Conservation (phyloP, 805 yeast species). For the Metschnikowia cubensis region DNA sequence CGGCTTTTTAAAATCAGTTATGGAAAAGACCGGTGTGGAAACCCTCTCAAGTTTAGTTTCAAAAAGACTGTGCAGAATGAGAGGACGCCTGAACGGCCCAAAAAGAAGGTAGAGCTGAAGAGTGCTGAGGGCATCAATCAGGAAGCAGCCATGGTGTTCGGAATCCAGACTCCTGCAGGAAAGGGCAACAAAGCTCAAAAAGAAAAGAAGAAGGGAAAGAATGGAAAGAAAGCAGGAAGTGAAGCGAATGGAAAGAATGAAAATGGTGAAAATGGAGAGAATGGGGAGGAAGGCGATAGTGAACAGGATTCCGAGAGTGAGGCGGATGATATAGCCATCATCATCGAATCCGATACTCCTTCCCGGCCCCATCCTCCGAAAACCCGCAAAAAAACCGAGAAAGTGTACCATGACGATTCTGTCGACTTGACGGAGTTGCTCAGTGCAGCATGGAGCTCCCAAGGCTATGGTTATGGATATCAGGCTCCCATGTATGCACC, state of each 20-base stretch:
- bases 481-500: not conserved
- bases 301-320: conserved; percentile 21
- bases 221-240: too few relatives aligned
- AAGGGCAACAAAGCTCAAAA: not conserved
- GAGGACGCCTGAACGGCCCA: not conserved
- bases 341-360: conserved; percentile 29
- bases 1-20: conserved; percentile 54
- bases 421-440: conserved; percentile 9
- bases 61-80: conserved; percentile 35
- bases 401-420: conserved; percentile 9
- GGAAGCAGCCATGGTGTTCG: conserved; percentile 44
- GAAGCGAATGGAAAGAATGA: not conserved
- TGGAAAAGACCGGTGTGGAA: conserved; percentile 81
- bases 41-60: conserved; percentile 54
- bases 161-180: conserved; percentile 31
- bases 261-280: not conserved
- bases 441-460: conserved; percentile 10
- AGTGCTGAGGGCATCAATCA: conserved; percentile 16
- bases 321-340: conserved; percentile 32
- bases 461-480: not conserved
- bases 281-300: not conserved
- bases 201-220: not conserved
- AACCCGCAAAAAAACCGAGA: conserved; percentile 6
- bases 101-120: not conserved
- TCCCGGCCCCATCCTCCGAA: not conserved